Conservation (phyloP, 352 stramenopile species). For the Pythium rishiriense region DNA sequence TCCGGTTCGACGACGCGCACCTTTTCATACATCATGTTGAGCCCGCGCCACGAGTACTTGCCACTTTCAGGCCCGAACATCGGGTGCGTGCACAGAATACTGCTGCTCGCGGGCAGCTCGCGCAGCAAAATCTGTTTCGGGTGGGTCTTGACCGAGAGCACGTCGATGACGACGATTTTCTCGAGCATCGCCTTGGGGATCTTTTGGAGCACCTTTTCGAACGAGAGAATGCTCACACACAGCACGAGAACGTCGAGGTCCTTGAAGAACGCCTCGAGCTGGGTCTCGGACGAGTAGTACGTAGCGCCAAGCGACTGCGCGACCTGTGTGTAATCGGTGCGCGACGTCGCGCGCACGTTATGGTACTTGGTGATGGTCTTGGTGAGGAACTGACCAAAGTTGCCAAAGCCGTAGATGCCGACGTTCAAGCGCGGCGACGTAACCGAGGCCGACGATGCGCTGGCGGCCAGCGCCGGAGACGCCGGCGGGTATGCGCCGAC, state of each 20-base stretch:
- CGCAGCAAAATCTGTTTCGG: conserved; percentile 93
- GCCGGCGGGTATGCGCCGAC: conserved; percentile 36
- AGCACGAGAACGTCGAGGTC: conserved; percentile 95
- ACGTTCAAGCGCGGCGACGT: conserved; percentile 85
- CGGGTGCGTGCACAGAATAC: conserved; percentile 97
- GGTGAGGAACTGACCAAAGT: conserved; percentile 98
- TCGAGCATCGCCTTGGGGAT: conserved; percentile 73
- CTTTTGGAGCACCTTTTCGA: conserved; percentile 59
- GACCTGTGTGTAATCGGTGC: conserved; percentile 79
- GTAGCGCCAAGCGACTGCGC: conserved; percentile 55
- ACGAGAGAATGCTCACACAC: conserved; percentile 80
- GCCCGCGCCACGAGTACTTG: conserved; percentile 92
- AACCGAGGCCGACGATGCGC: conserved; percentile 22
- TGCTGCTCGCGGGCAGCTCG: conserved; percentile 83
- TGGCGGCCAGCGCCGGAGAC: conserved; percentile 4
- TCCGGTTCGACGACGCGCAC: conserved; percentile 79
- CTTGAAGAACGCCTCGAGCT: conserved; percentile 90
- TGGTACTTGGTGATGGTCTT: conserved; percentile 94
- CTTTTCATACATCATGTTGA: conserved; percentile 97
- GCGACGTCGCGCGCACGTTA: conserved; percentile 82
- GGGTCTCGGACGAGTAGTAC: conserved; percentile 57
- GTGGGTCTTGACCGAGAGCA: conserved; percentile 98
- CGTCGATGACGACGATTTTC: conserved; percentile 95
- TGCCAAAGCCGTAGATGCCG: conserved; percentile 96
- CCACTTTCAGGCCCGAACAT: conserved; percentile 98